Evolutionary conservation across 371 early-diverging fungal species (phyloP).

Genomic region (Haplosporangium sp.): DNA sequence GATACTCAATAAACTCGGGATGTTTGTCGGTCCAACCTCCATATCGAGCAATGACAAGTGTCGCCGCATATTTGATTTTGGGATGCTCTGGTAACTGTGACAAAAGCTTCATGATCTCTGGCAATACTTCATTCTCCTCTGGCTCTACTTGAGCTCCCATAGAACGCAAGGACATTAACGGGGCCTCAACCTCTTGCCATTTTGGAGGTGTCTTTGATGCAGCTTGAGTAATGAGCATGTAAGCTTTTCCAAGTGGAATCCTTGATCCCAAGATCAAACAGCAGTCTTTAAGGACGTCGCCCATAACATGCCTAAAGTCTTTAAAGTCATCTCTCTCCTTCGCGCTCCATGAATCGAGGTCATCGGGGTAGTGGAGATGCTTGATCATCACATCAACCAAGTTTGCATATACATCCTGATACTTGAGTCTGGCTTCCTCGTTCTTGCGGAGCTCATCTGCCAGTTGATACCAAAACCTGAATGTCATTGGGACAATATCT

Average conservation of each 20-base stretch:
- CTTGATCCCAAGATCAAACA: constrained; percentile 83
- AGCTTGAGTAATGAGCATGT: constrained; percentile 57
- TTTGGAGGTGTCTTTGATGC: constrained; percentile 57
- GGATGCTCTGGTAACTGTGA: constrained; percentile 89
- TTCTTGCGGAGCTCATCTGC: constrained; percentile 71
- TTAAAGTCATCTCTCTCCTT: constrained; percentile 94
- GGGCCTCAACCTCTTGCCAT: constrained; percentile 97
- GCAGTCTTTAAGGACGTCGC: constrained; percentile 97
- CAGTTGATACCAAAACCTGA: constrained; percentile 89
- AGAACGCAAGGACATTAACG: constrained; percentile 90
- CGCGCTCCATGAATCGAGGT: constrained; percentile 77
- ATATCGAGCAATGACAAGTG: constrained; percentile 95
- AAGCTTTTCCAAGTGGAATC: constrained; percentile 80
- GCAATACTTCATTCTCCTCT: constrained; percentile 80
- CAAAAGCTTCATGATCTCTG: constrained; percentile 89
- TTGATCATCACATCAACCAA: constrained; percentile 85
- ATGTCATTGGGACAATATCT: constrained; percentile 83
- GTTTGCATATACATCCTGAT: constrained; percentile 73
- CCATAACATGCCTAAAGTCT: constrained; percentile 95
- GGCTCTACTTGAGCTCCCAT: constrained; percentile 88
- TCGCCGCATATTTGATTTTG: constrained; percentile 93
- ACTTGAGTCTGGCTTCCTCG: constrained; percentile 59
- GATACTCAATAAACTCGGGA: constrained; percentile 90
- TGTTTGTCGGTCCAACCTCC: constrained; percentile 92
- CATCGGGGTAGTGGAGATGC: constrained; percentile 87